A percentile compares a stretch with the other conserved stretches of the same genome.
Conservation (phyloP, 495 filamentous ascomycete species). For the Astrothelium subdiscretum region DNA sequence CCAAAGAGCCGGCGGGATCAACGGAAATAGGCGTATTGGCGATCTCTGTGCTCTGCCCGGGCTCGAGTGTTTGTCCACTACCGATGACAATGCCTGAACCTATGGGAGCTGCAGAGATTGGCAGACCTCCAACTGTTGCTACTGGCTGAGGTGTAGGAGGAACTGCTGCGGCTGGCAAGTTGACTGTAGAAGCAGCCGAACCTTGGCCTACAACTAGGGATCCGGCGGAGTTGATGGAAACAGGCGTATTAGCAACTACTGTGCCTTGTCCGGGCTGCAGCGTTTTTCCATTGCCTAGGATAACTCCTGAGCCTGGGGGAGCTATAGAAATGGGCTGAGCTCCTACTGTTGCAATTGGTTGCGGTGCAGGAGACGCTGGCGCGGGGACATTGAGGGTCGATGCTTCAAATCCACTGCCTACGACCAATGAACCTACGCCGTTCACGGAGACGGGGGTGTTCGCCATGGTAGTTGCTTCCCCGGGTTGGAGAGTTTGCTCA, state of each 20-base stretch:
- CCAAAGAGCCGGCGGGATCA: neutral
- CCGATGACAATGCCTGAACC: neutral
- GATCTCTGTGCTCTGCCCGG: neutral
- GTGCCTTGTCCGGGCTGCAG: neutral
- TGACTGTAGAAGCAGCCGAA: neutral
- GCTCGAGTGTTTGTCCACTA: neutral
- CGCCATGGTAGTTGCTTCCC: neutral
- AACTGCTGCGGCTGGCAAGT: neutral
- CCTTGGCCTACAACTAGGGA: neutral
- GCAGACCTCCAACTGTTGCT: neutral
- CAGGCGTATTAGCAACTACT: neutral
- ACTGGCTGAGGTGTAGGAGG: neutral
- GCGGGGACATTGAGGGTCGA: neutral
- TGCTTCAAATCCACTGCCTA: neutral
- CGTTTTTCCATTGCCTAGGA: neutral
- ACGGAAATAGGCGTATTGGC: neutral
- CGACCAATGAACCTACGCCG: neutral
- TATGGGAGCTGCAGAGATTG: neutral
- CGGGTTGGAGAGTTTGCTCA: neutral
- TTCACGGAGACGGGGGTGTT: neutral
- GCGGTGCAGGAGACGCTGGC: neutral
- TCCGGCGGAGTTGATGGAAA: neutral
- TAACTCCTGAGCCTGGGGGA: neutral
- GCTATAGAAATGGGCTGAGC: neutral
- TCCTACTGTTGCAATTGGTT: neutral